phyloP scores from a whole-genome alignment of 75 land plant species.

The Pinus taeda region DNA sequence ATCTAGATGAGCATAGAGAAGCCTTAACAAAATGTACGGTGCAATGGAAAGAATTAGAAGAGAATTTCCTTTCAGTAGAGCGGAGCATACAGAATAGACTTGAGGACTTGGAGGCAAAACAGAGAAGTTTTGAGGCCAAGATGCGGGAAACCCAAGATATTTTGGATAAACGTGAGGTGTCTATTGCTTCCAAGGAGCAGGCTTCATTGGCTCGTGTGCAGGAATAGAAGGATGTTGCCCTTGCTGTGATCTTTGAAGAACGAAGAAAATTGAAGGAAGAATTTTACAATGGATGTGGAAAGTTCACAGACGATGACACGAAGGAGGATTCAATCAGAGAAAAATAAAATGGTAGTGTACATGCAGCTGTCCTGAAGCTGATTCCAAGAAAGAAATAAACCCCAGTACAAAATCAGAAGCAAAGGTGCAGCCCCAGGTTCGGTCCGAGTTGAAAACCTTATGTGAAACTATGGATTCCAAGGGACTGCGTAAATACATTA shows the following conservation, averaged over 20 bases:
- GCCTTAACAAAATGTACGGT: too few relatives aligned
- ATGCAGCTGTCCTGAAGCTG: conserved; percentile 12
- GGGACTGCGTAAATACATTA: conserved; percentile 62
- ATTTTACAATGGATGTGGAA: neutral
- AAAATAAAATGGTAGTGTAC: conserved; percentile 14
- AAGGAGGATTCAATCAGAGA: conserved; percentile 14
- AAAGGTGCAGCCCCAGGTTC: conserved; percentile 23
- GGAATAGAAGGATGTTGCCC: conserved; percentile 74
- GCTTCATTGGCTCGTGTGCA: conserved; percentile 65
- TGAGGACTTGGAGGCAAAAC: conserved; percentile 18
- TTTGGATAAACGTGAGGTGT: conserved; percentile 63
- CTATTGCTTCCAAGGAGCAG: conserved; percentile 67
- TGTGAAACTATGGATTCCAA: conserved; percentile 57
- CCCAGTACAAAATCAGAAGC: conserved; percentile 1
- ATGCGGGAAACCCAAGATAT: conserved; percentile 34
- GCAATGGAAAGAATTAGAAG: too few relatives aligned
- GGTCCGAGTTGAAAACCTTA: conserved; percentile 35
- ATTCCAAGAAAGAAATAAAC: conserved; percentile 1
- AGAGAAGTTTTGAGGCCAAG: conserved; percentile 64
- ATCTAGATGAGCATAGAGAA: too few relatives aligned
- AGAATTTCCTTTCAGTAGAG: too few relatives aligned
- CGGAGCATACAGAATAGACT: too few relatives aligned
- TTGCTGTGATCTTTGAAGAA: conserved; percentile 51
- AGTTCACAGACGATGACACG: neutral
- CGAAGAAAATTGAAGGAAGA: conserved; percentile 37